Evolutionary conservation across 1,284 basidiomycete genomes (phyloP), one percentile per base, ranked within the genome.

Genomic region (Peniophora sp.): DNA sequence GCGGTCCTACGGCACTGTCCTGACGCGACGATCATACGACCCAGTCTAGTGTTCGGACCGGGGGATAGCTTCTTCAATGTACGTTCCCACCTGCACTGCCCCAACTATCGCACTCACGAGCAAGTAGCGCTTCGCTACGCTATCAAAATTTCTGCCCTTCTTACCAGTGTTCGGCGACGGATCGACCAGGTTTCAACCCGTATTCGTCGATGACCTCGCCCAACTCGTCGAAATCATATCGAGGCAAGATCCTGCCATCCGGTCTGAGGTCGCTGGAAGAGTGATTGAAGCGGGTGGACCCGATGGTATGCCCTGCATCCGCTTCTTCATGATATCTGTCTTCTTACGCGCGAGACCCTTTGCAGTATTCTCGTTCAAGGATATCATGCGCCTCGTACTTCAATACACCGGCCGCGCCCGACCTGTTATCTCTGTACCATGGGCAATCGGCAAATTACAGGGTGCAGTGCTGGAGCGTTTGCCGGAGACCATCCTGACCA

Each of bases 161-260:
- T 62, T 88, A 27, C 85, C 85, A 8, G 81, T 86, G 11, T 88
- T 86, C 58, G 82, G 76, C 2, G 81, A 81, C n/a, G 85, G 86
- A 3, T 64, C 57, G 3, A 69, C 81, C 2, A 68, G 64, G n/a
- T 87, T 88, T 60, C 85, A 87, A 54, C 83, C 84, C 17, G 79
- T 88, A 8, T 87, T 79, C 59, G 83, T 78, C 1, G 80, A 74
- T 1, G 84, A 88, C 59, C 59, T 88, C 24, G 82, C 79, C 3
- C 66, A 70, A 23, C 71, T 75, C 2, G 73, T 87, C 3, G 83
- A 84, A 59, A 70, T 83, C 14, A 70, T 81, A 47, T 72, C 76
- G 3, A 69, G 80, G 51, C 63, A 71, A 18, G 67, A 76, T 52
- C 51, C 62, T 10, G 63, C 68, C n/a, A 65, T 76, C 0, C 62